A percentile compares a stretch with the other conserved stretches of the same genome.
These are phyloP conservation scores for Diplodia mutila DNA, from an alignment of 2,329 filamentous ascomycete species.

Conservation along the genomic window DNA sequence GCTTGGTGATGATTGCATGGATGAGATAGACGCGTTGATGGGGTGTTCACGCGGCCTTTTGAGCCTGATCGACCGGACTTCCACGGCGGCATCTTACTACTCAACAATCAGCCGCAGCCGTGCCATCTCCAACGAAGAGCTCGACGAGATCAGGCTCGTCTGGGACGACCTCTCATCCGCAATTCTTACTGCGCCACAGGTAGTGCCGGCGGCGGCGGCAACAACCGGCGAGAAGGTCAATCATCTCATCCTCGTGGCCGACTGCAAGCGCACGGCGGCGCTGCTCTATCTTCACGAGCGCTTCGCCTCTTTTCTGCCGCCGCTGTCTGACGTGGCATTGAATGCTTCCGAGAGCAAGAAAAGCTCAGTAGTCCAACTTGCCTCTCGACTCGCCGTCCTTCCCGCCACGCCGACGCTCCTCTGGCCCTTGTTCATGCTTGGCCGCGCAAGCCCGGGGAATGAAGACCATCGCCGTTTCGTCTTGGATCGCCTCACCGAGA, in stretches of 20 bases:
- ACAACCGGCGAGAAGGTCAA: slow-evolving; percentile 28
- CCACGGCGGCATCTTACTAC: slow-evolving; percentile 14
- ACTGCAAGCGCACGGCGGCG: slow-evolving; percentile 36
- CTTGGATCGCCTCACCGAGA: slow-evolving; percentile 33
- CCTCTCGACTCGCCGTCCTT: slow-evolving; percentile 23
- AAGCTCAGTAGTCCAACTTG: slow-evolving; percentile 33
- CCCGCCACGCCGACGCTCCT: slow-evolving; percentile 22
- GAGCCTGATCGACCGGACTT: slow-evolving; percentile 34
- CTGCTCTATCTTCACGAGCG: slow-evolving; percentile 37
- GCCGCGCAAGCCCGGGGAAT: slow-evolving; percentile 32
- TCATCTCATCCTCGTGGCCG: slow-evolving; percentile 34
- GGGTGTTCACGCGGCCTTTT: slow-evolving; percentile 40
- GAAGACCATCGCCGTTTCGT: slow-evolving; percentile 38
- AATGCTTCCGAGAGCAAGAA: slow-evolving; percentile 17
- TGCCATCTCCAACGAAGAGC: not conserved
- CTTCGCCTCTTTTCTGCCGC: slow-evolving; percentile 17
- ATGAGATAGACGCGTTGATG: slow-evolving; percentile 39
- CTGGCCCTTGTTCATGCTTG: slow-evolving; percentile 30
- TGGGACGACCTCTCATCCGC: not conserved
- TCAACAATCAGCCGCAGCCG: not conserved
- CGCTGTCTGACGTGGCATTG: not conserved
- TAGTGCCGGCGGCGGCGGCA: slow-evolving; percentile 12
- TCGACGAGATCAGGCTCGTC: not conserved
- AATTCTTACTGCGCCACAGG: not conserved
- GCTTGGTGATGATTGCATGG: slow-evolving; percentile 32